Evolutionary conservation across 2,329 filamentous ascomycete genomes (phyloP).

Genomic region (Penicillium crustosum): DNA sequence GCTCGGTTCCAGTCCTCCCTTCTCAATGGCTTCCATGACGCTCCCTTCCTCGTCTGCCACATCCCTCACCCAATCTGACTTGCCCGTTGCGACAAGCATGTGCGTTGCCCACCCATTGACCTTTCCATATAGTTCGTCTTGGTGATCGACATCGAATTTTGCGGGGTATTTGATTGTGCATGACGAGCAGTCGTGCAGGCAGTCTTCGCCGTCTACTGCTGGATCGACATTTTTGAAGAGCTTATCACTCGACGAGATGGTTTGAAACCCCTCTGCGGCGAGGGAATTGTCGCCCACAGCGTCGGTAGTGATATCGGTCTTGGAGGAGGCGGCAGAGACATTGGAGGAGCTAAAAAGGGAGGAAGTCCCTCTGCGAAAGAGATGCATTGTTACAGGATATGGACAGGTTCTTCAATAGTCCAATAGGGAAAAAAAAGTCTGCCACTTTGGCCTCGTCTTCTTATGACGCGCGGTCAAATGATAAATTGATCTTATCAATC

Average conservation of each 20-base stretch:
- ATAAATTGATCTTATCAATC: constrained; percentile 37
- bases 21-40: constrained; percentile 73
- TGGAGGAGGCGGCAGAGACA: constrained; percentile 25
- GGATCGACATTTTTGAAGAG: constrained; percentile 76
- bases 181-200: constrained; percentile 78
- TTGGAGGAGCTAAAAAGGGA: constrained; percentile 36
- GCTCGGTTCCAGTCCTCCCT: constrained; percentile 41
- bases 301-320: constrained; percentile 23
- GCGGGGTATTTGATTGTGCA: constrained; percentile 80
- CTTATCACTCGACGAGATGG: constrained; percentile 47
- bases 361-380: constrained; percentile 35
- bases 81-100: constrained; percentile 88
- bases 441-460: neutral
- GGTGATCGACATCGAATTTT: constrained; percentile 69
- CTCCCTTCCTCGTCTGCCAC: constrained; percentile 84
- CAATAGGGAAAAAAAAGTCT: neutral
- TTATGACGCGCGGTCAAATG: constrained; percentile 9
- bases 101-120: constrained; percentile 88
- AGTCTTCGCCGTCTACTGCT: constrained; percentile 82
- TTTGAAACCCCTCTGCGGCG: constrained; percentile 46
- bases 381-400: constrained; percentile 30
- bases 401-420: neutral
- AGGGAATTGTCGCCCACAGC: constrained; percentile 22
- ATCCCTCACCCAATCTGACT: constrained; percentile 90
- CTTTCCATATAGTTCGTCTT: constrained; percentile 77